phyloP scores from a whole-genome alignment of 805 yeast species.

The Candida dendrica region DNA sequence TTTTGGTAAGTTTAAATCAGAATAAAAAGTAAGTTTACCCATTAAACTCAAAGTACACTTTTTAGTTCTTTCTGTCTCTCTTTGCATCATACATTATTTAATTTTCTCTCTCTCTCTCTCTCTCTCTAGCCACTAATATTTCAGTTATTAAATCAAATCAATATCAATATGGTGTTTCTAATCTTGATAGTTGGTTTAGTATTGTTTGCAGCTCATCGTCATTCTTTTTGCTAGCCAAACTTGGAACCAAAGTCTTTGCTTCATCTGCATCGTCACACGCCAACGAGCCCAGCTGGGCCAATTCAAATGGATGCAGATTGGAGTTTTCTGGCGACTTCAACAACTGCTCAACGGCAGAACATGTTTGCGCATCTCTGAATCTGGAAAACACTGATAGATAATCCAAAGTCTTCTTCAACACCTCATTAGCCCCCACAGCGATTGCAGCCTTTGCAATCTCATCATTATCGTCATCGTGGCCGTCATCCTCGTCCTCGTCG shows the following conservation, averaged over 20 bases:
- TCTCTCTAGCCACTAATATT: too few relatives aligned
- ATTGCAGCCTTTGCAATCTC: slow-evolving; percentile 34
- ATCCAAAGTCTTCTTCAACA: slow-evolving; percentile 85
- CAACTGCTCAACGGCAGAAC: slow-evolving; percentile 86
- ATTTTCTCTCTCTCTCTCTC: too few relatives aligned
- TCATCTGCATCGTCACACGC: slow-evolving; percentile 97
- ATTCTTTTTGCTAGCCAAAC: slow-evolving; percentile 70
- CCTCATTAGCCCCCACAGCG: slow-evolving; percentile 78
- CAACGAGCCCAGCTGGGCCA: slow-evolving; percentile 81
- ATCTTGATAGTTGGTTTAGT: slow-evolving; percentile 75
- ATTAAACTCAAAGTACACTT: too few relatives aligned
- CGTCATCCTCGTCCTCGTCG: slow-evolving; percentile 16
- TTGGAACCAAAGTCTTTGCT: slow-evolving; percentile 90
- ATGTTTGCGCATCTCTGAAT: slow-evolving; percentile 87
- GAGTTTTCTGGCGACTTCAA: slow-evolving; percentile 66
- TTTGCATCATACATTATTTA: too few relatives aligned
- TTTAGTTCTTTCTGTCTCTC: too few relatives aligned
- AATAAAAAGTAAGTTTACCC: too few relatives aligned
- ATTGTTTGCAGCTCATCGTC: slow-evolving; percentile 84
- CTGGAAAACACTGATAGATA: slow-evolving; percentile 80
- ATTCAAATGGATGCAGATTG: slow-evolving; percentile 88
- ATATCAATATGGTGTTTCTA: slow-evolving; percentile 41
- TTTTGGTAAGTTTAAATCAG: too few relatives aligned
- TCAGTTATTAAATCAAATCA: too few relatives aligned
- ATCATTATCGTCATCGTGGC: slow-evolving; percentile 24